These are phyloP conservation scores for Hirsutella thompsonii DNA, from an alignment of 2,329 filamentous ascomycete species.

Conservation along the genomic window DNA sequence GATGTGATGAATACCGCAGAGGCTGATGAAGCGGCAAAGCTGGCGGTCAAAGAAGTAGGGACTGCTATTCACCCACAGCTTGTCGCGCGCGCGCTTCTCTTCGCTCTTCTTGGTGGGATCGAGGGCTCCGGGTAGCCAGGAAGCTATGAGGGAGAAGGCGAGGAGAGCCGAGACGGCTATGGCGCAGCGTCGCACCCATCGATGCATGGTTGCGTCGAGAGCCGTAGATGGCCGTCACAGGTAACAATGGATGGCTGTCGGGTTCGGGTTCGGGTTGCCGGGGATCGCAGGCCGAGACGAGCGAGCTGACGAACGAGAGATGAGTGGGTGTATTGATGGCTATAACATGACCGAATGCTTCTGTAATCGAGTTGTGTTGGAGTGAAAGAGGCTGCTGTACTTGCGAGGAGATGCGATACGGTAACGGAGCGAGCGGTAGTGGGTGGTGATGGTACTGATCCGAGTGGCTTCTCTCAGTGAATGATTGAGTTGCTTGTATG, in stretches of 20 bases:
- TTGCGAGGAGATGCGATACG: no score
- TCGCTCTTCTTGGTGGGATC: constrained; percentile 51
- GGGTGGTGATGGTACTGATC: no score
- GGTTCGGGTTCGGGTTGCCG: no score
- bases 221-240: background rate
- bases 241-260: background rate
- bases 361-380: no score
- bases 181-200: constrained; percentile 28
- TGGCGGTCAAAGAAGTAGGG: constrained; percentile 65
- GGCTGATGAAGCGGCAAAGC: constrained; percentile 62
- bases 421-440: no score
- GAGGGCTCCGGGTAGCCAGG: constrained; percentile 39
- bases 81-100: constrained; percentile 49
- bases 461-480: no score
- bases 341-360: no score
- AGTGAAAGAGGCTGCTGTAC: no score
- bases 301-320: no score
- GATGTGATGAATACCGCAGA: constrained; percentile 70
- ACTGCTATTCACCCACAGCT: constrained; percentile 56
- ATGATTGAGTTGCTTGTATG: no score
- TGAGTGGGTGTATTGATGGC: no score
- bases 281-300: no score
- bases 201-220: constrained; percentile 23
- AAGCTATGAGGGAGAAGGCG: constrained; percentile 33
- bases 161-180: constrained; percentile 26